Base-by-base conservation (phyloP, 805 yeast species). In the Hanseniaspora meyeri region DNA sequence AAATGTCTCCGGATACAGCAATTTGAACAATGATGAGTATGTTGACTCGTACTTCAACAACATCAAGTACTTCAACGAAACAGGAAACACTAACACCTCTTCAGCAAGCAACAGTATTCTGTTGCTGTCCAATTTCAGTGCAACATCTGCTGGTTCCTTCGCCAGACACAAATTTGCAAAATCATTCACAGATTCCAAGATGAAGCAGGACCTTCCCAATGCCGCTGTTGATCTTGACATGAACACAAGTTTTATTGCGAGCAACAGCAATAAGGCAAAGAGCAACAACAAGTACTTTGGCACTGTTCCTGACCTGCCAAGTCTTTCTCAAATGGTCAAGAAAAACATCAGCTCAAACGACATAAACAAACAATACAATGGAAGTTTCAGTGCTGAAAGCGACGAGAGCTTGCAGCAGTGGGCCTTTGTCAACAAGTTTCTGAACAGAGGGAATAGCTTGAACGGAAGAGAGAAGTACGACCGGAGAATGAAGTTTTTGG, bases 111-210 rank as follows among this genome's bases (percentile, higher is more conserved):
- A 66, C 42, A 70, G 75, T 53, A 68, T 75, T 32, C 73, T 78
- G 2, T 64, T 73, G 10, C 66, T 75, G 69, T 75, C 79, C 38
- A 93, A 86, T 66, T 77, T 85, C 60, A 85, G 93, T 70, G 95
- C 95, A 4, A 85, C 95, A 0, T 83, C 93, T 60, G 95, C 95
- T 1, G 95, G 95, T 0, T 85, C 95, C 34, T 81, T 81, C 58
- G 81, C 82, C 48, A 77, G 95, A 64, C 95, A 87, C 66, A 83
- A 77, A 62, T 74, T 72, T 64, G 82, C 81, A 38, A 70, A 69
- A 57, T 65, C 71, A 12, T 65, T 68, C 55, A 59, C 62, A 10
- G 66, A 65, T 46, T 63, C 70, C 29, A 56, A 56, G 12, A 56
- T 50, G 53, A 56, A 56, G 31, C 58, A 56, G 29, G 58, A 56